Conservation (phyloP, 2,329 filamentous ascomycete species). For the Xylariaceae sp. region DNA sequence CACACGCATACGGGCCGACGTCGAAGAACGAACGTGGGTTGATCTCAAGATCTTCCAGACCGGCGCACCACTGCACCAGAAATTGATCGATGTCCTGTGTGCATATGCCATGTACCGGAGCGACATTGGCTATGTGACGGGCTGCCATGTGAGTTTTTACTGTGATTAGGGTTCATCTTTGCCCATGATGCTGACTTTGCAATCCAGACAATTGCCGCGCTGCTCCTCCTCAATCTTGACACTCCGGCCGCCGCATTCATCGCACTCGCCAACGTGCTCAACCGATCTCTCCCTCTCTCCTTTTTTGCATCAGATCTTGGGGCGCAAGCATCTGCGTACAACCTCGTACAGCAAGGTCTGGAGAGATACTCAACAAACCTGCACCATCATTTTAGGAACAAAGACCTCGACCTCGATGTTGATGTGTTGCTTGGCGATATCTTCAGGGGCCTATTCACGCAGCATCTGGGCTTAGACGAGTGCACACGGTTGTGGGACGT, state of each 20-base stretch:
- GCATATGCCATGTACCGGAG: constrained; percentile 80
- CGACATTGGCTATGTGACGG: constrained; percentile 73
- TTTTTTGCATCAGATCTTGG: constrained; percentile 45
- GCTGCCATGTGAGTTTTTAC: constrained; percentile 61
- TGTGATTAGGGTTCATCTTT: constrained; percentile 13
- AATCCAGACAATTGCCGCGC: constrained; percentile 62
- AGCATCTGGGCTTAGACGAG: constrained; percentile 61
- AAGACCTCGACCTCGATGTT: constrained; percentile 40
- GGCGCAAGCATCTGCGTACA: constrained; percentile 66
- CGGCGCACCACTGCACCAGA: constrained; percentile 61
- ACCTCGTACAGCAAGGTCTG: constrained; percentile 64
- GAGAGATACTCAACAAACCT: constrained; percentile 60
- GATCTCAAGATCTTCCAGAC: constrained; percentile 70
- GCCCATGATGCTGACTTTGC: constrained; percentile 13
- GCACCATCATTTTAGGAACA: constrained; percentile 57
- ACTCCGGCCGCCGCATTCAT: constrained; percentile 62
- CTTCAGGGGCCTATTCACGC: constrained; percentile 62
- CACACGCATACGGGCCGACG: constrained; percentile 59
- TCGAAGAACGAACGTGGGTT: constrained; percentile 59
- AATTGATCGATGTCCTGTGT: constrained; percentile 67
- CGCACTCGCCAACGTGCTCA: constrained; percentile 16
- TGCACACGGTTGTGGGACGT: constrained; percentile 75
- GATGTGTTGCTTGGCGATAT: constrained; percentile 55
- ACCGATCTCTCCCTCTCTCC: constrained; percentile 4
- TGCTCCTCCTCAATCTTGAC: constrained; percentile 68